phyloP scores from a whole-genome alignment of 192 early-diverging fungal genomes.

The Umbelopsis ramanniana region DNA sequence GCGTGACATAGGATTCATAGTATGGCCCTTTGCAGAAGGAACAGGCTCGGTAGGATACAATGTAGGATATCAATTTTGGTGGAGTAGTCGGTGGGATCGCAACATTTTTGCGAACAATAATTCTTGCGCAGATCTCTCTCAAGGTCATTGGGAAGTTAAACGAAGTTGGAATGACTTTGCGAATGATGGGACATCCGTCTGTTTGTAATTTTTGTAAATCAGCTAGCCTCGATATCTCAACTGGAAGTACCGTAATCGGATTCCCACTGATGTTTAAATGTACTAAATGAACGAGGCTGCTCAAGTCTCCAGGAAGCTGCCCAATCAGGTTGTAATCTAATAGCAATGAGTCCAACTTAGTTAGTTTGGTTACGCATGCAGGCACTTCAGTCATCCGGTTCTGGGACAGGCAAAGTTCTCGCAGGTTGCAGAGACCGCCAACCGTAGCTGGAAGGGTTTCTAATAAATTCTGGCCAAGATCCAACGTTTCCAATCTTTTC shows the following conservation, averaged over 20 bases:
- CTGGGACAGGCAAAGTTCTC: constrained; percentile 58
- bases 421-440: constrained; percentile 72
- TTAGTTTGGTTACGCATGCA: constrained; percentile 66
- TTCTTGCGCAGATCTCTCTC: constrained; percentile 76
- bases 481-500: neutral
- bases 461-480: neutral
- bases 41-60: constrained; percentile 64
- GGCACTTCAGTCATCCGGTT: constrained; percentile 70
- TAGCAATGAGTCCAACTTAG: constrained; percentile 67
- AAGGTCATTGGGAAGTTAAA: constrained; percentile 61
- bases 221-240: constrained; percentile 72
- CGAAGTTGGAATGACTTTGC: constrained; percentile 40
- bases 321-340: constrained; percentile 63
- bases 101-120: constrained; percentile 68
- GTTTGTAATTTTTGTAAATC: constrained; percentile 62
- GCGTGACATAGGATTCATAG: constrained; percentile 65
- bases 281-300: constrained; percentile 59
- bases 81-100: constrained; percentile 55
- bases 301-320: constrained; percentile 68
- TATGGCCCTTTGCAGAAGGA: constrained; percentile 83
- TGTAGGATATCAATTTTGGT: constrained; percentile 63
- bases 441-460: constrained; percentile 72
- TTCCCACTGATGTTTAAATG: constrained; percentile 71
- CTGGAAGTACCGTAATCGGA: constrained; percentile 70
- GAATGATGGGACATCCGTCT: constrained; percentile 58